Evolutionary conservation across 495 filamentous ascomycete genomes (phyloP).

Genomic region (Collariella sp.): DNA sequence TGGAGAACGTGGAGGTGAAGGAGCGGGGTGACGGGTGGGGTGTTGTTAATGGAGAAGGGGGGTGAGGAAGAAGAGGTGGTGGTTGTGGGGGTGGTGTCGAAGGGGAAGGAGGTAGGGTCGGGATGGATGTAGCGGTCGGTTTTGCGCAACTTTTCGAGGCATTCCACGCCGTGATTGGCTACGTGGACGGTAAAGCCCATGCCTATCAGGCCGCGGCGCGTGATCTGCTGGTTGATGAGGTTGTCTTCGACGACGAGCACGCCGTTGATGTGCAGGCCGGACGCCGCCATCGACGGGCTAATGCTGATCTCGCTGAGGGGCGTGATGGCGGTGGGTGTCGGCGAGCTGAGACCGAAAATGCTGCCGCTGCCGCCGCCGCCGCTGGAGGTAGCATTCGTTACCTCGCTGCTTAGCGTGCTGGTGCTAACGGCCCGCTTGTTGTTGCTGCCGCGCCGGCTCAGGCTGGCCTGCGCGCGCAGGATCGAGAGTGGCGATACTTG

Average conservation of each 20-base stretch:
- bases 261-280: constrained; percentile 22
- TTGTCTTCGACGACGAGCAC: constrained; percentile 73
- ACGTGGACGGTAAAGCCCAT: constrained; percentile 56
- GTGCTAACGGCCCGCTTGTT: constrained; percentile 3
- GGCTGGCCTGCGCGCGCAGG: background rate
- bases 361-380: background rate
- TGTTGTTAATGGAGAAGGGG: background rate
- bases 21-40: constrained; percentile 12
- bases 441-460: background rate
- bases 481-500: constrained; percentile 13
- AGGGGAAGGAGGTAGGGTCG: constrained; percentile 16
- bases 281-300: background rate
- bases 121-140: constrained; percentile 27
- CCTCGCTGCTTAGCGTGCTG: constrained; percentile 6
- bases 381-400: background rate
- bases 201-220: constrained; percentile 54
- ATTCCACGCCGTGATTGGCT: constrained; percentile 68
- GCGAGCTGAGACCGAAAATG: background rate
- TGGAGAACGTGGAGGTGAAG: background rate
- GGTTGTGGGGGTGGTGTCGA: constrained; percentile 2
- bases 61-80: background rate
- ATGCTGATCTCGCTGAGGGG: background rate
- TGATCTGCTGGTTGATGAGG: constrained; percentile 62
- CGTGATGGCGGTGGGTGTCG: background rate
- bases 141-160: constrained; percentile 44